These are phyloP conservation scores for Nyssa sinensis DNA, from an alignment of 148 eudicot genomes.

Conservation along the genomic window DNA sequence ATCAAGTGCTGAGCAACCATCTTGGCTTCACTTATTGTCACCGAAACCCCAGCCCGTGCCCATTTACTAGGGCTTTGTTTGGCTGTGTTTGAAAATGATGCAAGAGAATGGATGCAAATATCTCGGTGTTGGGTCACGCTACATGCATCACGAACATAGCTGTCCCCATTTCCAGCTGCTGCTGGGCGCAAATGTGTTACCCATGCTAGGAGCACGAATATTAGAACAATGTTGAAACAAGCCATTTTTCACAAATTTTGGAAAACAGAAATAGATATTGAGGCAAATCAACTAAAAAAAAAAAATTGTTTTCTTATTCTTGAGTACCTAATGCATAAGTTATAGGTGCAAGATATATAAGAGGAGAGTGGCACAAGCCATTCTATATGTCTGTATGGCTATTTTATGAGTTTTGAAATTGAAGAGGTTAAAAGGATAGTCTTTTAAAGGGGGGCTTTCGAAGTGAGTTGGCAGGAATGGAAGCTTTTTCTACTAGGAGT, in stretches of 20 bases:
- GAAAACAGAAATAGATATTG: not conserved
- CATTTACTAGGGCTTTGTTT: conserved; percentile 45
- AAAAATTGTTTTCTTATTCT: not conserved
- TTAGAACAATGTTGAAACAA: not conserved
- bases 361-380: too few species aligned
- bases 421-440: not conserved
- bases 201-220: conserved; percentile 6
- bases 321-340: too few species aligned
- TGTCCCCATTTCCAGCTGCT: conserved; percentile 8
- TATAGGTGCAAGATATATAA: not conserved
- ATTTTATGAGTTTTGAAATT: not conserved
- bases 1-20: conserved; percentile 25
- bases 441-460: conserved; percentile 2
- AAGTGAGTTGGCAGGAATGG: conserved; percentile 6
- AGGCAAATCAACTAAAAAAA: not conserved
- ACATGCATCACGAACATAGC: conserved; percentile 60
- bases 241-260: not conserved
- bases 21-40: conserved; percentile 55
- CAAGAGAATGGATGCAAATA: conserved; percentile 50
- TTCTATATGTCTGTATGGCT: not conserved
- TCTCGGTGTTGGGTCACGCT: conserved; percentile 54
- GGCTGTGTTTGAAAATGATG: conserved; percentile 56
- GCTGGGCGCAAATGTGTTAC: not conserved
- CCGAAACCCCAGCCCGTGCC: conserved; percentile 75
- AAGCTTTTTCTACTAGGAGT: conserved; percentile 8